Percentiles rank a stretch among this genome's conserved stretches.
These are phyloP conservation scores for Mycena latifolia DNA, from an alignment of 768 basidiomycete genomes.

Conservation along the genomic window DNA sequence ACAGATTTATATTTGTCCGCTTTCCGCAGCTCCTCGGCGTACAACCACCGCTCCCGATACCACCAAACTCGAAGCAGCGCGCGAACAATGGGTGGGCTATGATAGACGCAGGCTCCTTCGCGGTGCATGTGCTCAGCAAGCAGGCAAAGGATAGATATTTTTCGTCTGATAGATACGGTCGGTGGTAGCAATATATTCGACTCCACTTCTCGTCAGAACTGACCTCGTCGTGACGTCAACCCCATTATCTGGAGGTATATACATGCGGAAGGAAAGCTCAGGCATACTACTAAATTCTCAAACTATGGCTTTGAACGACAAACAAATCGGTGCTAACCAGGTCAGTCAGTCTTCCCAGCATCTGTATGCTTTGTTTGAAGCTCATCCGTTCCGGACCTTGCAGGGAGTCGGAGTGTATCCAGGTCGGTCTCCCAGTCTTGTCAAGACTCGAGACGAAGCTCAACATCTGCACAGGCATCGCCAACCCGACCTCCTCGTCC, in stretches of 20 bases:
- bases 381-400: not conserved
- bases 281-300: not conserved
- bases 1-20: not conserved
- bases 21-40: slow-evolving; percentile 71
- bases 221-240: slow-evolving; percentile 35
- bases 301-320: slow-evolving; percentile 53
- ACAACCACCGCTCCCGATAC: slow-evolving; percentile 70
- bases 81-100: slow-evolving; percentile 84
- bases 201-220: slow-evolving; percentile 28
- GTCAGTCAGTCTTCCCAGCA: not conserved
- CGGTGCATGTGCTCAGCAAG: slow-evolving; percentile 80
- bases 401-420: slow-evolving; percentile 53
- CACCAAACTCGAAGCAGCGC: slow-evolving; percentile 72
- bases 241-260: slow-evolving; percentile 9
- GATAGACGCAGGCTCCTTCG: slow-evolving; percentile 86
- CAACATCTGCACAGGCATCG: slow-evolving; percentile 35
- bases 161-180: slow-evolving; percentile 39
- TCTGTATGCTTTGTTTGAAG: too few relatives aligned
- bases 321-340: slow-evolving; percentile 36
- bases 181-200: slow-evolving; percentile 38
- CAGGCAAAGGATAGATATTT: slow-evolving; percentile 80
- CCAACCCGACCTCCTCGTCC: slow-evolving; percentile 57
- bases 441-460: too few relatives aligned
- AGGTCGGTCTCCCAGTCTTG: slow-evolving; percentile 30
- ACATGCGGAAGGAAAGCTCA: not conserved